Conservation (phyloP, 2,329 filamentous ascomycete genomes). For the Colletotrichum liaoningense region DNA sequence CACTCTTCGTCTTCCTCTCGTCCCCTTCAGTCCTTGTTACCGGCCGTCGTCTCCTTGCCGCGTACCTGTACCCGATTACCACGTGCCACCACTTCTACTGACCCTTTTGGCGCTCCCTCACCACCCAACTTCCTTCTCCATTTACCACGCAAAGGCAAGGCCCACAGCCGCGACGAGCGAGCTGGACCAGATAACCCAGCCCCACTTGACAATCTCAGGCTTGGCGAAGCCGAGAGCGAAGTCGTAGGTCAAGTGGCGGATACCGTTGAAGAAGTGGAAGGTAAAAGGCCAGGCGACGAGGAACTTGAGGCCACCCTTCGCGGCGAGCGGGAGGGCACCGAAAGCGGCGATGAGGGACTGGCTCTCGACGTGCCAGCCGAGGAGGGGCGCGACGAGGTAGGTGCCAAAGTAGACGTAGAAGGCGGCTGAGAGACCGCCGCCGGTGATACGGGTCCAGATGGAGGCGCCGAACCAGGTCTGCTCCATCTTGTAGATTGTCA, state of each 20-base stretch:
- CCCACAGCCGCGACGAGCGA: slow-evolving; percentile 57
- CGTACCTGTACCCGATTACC: background rate
- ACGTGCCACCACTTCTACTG: background rate
- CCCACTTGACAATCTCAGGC: slow-evolving; percentile 56
- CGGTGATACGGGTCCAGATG: slow-evolving; percentile 86
- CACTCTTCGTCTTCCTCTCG: slow-evolving; percentile 9
- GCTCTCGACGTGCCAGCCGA: slow-evolving; percentile 73
- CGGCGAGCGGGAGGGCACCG: slow-evolving; percentile 67
- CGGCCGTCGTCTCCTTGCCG: too few relatives aligned
- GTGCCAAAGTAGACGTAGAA: slow-evolving; percentile 84
- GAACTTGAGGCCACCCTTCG: slow-evolving; percentile 69
- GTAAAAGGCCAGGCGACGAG: slow-evolving; percentile 68
- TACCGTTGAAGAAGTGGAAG: slow-evolving; percentile 68
- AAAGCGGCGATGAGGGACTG: slow-evolving; percentile 70
- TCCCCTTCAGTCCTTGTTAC: background rate
- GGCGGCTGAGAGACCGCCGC: slow-evolving; percentile 74
- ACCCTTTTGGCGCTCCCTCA: background rate
- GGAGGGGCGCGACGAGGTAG: slow-evolving; percentile 83
- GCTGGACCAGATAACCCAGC: slow-evolving; percentile 60
- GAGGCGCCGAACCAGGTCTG: slow-evolving; percentile 85
- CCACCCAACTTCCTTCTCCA: background rate
- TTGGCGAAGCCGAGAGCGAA: slow-evolving; percentile 62
- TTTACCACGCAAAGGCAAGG: slow-evolving; percentile 62
- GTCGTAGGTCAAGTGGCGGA: slow-evolving; percentile 67
- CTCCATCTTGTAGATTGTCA: slow-evolving; percentile 85